These are phyloP conservation scores for Fraxinus albicans DNA, from an alignment of 305 asterid genomes.

Conservation along the genomic window DNA sequence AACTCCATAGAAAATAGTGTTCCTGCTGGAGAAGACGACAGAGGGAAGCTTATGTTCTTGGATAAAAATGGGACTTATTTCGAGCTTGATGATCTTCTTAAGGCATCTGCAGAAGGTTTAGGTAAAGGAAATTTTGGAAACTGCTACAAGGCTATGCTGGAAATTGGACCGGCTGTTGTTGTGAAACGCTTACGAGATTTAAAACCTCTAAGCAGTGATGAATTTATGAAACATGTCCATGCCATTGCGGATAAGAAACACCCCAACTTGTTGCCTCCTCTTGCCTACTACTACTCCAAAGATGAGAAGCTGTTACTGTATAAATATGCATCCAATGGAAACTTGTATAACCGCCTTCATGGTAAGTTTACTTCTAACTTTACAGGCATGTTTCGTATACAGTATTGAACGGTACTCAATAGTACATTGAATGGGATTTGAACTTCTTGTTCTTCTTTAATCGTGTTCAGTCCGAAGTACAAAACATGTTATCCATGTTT, in stretches of 20 bases:
- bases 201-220: slow-evolving; percentile 63
- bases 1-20: slow-evolving; percentile 19
- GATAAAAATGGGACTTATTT: slow-evolving; percentile 32
- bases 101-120: slow-evolving; percentile 80
- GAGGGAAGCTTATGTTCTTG: slow-evolving; percentile 52
- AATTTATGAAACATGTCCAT: slow-evolving; percentile 51
- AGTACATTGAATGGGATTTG: not conserved
- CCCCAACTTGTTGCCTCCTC: slow-evolving; percentile 61
- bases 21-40: slow-evolving; percentile 30
- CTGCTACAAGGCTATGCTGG: slow-evolving; percentile 69
- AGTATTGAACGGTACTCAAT: not conserved
- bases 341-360: slow-evolving; percentile 52
- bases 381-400: not conserved
- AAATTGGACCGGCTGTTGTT: slow-evolving; percentile 47
- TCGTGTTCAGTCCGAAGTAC: not conserved
- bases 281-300: slow-evolving; percentile 63
- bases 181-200: slow-evolving; percentile 70
- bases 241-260: slow-evolving; percentile 57
- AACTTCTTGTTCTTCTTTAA: not conserved
- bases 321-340: slow-evolving; percentile 59
- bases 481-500: not conserved
- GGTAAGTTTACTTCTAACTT: slow-evolving; percentile 32
- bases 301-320: slow-evolving; percentile 65
- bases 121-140: slow-evolving; percentile 76
- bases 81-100: slow-evolving; percentile 69